Evolutionary conservation across 2,329 filamentous ascomycete genomes (phyloP), one percentile per base, ranked within the genome.

Genomic region (Epichloe festucae): DNA sequence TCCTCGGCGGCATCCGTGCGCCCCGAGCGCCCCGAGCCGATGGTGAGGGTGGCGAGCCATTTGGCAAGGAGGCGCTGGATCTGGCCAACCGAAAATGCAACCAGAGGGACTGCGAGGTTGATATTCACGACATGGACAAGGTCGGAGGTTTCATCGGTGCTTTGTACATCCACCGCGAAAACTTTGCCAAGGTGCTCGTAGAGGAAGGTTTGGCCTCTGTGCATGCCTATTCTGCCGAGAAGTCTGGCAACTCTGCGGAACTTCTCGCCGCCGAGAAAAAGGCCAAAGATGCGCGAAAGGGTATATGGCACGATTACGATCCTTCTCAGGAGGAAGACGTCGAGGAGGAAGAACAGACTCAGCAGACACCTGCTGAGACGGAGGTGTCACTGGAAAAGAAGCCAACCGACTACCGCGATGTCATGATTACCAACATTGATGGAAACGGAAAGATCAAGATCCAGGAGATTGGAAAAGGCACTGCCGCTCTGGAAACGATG

Each of bases 81-180:
- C 83, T 97, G 59, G 90, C 91, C 47, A 89, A 88, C 69, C 84
- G 81, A 62, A 82, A 90, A 53, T 89, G 86, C 71, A 86, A 89
- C 74, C 93, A 98, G 73, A 84, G 93, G 51, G 93, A 98, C 67
- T 90, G 93, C 47, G 91, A 97, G 69, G 87, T 98, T 53, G 90
- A 98, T 61, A 85, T 98, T 19, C 84, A 95, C 66, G 89, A 90
- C 61, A 87, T 89, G 59, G 93, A 98, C 76, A 97, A 96, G 75
- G 84, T 93, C 27, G 93, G 93, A 61, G 93, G 93, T 39, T 98
- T 98, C 74, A 97, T 98, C 59, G 93, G 93, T 51, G 87, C 89
- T 14, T 76, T 98, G 23, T 96, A 89, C 67, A 80, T 98, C 66
- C 91, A 89, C 74, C 87, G 90, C 50, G 91, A 97, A 70, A 97